Percentiles rank a stretch among this genome's conserved stretches.
Evolutionary conservation across 2,329 filamentous ascomycete species (phyloP).

Genomic region (Aspergillus glaucus): DNA sequence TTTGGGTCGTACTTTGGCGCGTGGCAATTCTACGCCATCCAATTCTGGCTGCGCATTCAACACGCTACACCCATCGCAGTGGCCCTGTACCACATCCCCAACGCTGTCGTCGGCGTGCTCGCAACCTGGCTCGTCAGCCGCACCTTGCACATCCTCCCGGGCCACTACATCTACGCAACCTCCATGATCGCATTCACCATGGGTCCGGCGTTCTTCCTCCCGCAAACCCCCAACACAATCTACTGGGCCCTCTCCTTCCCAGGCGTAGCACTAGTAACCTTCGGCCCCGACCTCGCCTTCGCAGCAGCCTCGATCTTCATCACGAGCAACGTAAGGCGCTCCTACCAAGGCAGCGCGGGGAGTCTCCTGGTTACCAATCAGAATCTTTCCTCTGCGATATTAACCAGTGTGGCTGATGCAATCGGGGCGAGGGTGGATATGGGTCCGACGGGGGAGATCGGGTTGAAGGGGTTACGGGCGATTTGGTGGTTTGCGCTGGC

Average conservation of each 20-base stretch:
- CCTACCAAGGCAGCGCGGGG: constrained; percentile 43
- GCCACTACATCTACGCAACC: constrained; percentile 42
- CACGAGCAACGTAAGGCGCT: constrained; percentile 41
- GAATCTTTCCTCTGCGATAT: constrained; percentile 41
- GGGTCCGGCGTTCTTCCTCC: constrained; percentile 36
- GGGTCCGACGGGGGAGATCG: constrained; percentile 16
- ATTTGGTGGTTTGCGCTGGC: constrained; percentile 40
- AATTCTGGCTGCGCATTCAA: constrained; percentile 36
- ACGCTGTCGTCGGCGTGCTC: constrained; percentile 40
- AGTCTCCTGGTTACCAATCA: constrained; percentile 44
- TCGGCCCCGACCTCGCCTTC: constrained; percentile 44
- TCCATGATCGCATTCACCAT: constrained; percentile 39
- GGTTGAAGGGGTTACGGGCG: constrained; percentile 30
- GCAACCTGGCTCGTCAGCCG: constrained; percentile 43
- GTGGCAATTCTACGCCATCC: constrained; percentile 37
- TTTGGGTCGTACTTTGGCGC: constrained; percentile 41
- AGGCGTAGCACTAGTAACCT: constrained; percentile 40
- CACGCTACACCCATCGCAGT: constrained; percentile 35
- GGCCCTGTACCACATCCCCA: constrained; percentile 42
- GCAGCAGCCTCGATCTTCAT: constrained; percentile 46
- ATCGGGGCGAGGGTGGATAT: constrained; percentile 27
- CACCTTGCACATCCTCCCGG: constrained; percentile 41
- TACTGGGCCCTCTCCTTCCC: constrained; percentile 45
- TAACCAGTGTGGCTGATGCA: constrained; percentile 30
- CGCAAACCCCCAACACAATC: constrained; percentile 33